These are phyloP conservation scores for Polyporus tsugae DNA, from an alignment of 1,284 basidiomycete species.

Conservation along the genomic window DNA sequence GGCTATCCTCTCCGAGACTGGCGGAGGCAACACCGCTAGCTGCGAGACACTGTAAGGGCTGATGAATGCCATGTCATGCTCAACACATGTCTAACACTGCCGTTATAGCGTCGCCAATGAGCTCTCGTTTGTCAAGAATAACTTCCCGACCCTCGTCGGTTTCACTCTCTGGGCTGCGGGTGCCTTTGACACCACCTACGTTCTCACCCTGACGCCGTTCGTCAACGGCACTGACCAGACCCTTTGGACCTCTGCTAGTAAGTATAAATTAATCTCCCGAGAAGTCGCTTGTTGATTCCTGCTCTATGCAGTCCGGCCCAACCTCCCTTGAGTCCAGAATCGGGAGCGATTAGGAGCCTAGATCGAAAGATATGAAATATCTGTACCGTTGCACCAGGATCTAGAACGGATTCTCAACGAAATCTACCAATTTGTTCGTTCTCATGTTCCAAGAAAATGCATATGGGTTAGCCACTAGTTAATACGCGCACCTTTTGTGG, in stretches of 20 bases:
- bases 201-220: conserved; percentile 47
- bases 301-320: conserved; percentile 22
- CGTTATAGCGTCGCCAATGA: conserved; percentile 48
- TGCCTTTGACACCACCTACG: conserved; percentile 49
- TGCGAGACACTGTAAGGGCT: conserved; percentile 51
- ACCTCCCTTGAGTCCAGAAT: conserved; percentile 19
- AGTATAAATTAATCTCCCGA: conserved; percentile 10
- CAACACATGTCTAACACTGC: neutral
- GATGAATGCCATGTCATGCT: neutral
- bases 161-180: conserved; percentile 59
- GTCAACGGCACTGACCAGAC: conserved; percentile 49
- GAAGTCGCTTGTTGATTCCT: neutral
- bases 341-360: neutral
- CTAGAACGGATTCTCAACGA: neutral
- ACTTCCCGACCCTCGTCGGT: conserved; percentile 54
- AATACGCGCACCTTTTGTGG: no score
- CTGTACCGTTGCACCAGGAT: neutral
- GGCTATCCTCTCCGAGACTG: conserved; percentile 65
- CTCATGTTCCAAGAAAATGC: no score
- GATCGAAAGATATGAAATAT: neutral
- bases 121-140: conserved; percentile 56
- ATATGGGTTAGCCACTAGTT: no score
- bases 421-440: neutral
- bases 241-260: conserved; percentile 44
- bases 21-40: conserved; percentile 61